These are phyloP conservation scores for Phytophthora pseudosyringae DNA, from an alignment of 352 stramenopile genomes.

Conservation along the genomic window DNA sequence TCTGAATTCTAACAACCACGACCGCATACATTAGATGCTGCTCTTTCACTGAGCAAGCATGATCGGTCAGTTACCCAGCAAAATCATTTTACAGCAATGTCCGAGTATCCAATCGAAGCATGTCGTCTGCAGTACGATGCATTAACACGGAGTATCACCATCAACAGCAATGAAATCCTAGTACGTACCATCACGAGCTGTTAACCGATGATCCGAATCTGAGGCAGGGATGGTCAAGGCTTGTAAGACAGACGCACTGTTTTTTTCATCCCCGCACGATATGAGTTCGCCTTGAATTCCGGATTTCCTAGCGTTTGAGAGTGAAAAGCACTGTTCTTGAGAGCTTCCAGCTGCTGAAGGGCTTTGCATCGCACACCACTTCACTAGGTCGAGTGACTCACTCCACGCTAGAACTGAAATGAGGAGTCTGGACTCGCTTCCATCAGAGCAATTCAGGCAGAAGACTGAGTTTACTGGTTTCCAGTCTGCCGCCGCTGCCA, in stretches of 20 bases:
- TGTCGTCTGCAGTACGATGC: neutral
- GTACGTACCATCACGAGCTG: constrained; percentile 7
- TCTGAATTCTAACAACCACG: neutral
- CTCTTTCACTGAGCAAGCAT: neutral
- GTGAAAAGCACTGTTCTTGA: constrained; percentile 23
- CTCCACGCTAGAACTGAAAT: constrained; percentile 18
- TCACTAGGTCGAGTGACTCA: constrained; percentile 16
- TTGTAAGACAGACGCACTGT: constrained; percentile 8
- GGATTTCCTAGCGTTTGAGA: constrained; percentile 13
- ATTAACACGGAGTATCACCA: neutral
- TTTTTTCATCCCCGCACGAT: constrained; percentile 16
- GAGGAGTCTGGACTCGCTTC: constrained; percentile 3
- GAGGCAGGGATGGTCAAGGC: neutral
- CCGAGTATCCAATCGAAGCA: neutral
- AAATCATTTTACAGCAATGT: neutral
- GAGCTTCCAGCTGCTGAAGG: neutral
- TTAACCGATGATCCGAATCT: neutral
- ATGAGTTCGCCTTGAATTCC: constrained; percentile 19
- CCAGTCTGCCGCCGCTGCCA: constrained; percentile 12
- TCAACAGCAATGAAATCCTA: neutral
- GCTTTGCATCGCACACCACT: constrained; percentile 10
- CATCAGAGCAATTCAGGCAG: constrained; percentile 5
- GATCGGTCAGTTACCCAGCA: neutral
- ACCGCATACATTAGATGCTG: neutral
- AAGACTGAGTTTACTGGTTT: constrained; percentile 24